These are phyloP conservation scores for Quillaja saponaria DNA, from an alignment of 306 rosid species.

Conservation along the genomic window DNA sequence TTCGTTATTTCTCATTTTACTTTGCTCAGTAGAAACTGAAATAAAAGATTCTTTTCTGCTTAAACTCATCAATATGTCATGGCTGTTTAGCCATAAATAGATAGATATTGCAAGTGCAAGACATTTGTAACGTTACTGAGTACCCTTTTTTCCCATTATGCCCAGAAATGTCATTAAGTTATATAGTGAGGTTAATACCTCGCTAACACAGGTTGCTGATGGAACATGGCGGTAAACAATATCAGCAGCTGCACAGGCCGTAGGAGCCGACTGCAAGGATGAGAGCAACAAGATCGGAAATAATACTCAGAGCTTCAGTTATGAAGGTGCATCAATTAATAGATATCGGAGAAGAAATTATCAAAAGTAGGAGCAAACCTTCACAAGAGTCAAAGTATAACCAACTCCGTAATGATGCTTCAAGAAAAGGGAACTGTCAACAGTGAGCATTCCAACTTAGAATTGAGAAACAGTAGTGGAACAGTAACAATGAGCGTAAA, in stretches of 20 bases:
- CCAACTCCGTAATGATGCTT: constrained; percentile 98
- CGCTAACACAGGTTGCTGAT: constrained; percentile 88
- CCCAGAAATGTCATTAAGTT: too few species aligned
- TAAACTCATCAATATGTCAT: too few species aligned
- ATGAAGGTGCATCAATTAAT: constrained; percentile 17
- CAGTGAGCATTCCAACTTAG: constrained; percentile 26
- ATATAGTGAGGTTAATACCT: too few species aligned
- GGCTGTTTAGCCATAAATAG: too few species aligned
- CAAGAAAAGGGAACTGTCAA: constrained; percentile 86
- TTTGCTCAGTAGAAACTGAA: too few species aligned
- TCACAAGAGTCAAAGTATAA: constrained; percentile 87
- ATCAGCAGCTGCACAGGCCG: constrained; percentile 82
- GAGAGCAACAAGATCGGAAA: constrained; percentile 23
- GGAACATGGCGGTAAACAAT: constrained; percentile 84
- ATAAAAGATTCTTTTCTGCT: too few species aligned
- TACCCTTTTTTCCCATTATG: too few species aligned
- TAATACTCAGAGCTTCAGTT: constrained; percentile 25
- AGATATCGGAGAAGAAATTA: constrained; percentile 28
- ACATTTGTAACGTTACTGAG: too few species aligned
- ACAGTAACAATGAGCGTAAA: too few species aligned
- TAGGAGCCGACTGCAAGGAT: constrained; percentile 76
- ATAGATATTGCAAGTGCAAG: too few species aligned
- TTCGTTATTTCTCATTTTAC: too few species aligned
- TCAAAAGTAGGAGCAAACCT: constrained; percentile 52
- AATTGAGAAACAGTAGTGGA: too few species aligned